Evolutionary conservation across 441 rosid species (phyloP).

Genomic region (Viola pubescens): DNA sequence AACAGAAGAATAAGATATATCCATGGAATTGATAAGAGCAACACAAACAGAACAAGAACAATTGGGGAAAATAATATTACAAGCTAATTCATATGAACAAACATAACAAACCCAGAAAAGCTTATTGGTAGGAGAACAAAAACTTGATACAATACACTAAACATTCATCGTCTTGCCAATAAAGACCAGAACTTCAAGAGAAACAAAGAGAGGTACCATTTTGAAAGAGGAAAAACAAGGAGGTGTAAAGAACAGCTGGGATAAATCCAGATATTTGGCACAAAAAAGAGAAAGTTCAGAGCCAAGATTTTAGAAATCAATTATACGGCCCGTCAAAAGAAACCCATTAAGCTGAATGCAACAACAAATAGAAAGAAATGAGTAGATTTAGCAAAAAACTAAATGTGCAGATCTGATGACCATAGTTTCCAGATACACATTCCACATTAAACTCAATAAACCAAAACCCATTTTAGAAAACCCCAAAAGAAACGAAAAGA

Average conservation of each 20-base stretch:
- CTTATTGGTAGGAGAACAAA: no score
- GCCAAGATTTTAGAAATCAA: neutral
- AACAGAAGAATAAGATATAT: neutral
- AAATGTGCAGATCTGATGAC: no score
- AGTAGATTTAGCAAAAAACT: no score
- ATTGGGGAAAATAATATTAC: no score
- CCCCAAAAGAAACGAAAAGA: neutral
- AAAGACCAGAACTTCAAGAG: neutral
- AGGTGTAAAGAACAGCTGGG: neutral
- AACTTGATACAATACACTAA: no score
- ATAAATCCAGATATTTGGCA: neutral
- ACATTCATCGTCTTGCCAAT: neutral
- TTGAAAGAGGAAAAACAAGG: neutral
- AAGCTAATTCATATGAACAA: no score
- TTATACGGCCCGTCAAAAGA: neutral
- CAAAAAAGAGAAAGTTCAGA: neutral
- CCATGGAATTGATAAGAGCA: neutral
- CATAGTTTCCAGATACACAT: no score
- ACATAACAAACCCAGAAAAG: no score
- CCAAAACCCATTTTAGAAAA: neutral
- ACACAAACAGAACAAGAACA: neutral
- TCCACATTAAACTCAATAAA: no score
- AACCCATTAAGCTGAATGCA: no score
- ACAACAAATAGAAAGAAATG: no score
- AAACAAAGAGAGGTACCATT: neutral